These are phyloP conservation scores for Herpetomonas muscarum DNA, from an alignment of 208 protist species.

Conservation along the genomic window DNA sequence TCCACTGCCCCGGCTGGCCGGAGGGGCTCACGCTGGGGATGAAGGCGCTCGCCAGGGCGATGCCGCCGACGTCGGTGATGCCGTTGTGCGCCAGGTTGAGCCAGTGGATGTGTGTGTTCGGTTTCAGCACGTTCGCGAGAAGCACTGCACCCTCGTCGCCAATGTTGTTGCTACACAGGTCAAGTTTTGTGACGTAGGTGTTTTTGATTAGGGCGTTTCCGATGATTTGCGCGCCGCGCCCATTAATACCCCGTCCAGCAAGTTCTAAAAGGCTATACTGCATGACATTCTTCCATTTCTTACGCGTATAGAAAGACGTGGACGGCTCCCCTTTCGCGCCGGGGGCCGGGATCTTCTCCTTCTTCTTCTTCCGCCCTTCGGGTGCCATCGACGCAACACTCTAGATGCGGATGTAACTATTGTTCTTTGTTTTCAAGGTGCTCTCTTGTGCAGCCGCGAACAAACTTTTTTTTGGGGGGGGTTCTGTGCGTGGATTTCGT, in stretches of 20 bases:
- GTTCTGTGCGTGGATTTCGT: too few species aligned
- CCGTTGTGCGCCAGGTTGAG: slow-evolving; percentile 75
- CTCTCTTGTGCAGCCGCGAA: too few species aligned
- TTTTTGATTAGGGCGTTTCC: slow-evolving; percentile 66
- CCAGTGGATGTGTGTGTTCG: slow-evolving; percentile 55
- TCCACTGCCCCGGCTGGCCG: slow-evolving; percentile 85
- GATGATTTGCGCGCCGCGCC: slow-evolving; percentile 66
- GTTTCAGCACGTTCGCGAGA: slow-evolving; percentile 57
- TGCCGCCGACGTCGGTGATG: slow-evolving; percentile 80
- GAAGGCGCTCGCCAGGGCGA: slow-evolving; percentile 81
- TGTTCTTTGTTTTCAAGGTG: slow-evolving; percentile 7
- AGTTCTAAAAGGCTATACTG: slow-evolving; percentile 49
- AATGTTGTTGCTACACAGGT: slow-evolving; percentile 69
- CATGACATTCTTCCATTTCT: slow-evolving; percentile 63
- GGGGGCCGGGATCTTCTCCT: slow-evolving; percentile 74
- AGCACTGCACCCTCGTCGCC: slow-evolving; percentile 71
- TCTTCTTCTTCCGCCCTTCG: slow-evolving; percentile 34
- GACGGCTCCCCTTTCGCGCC: slow-evolving; percentile 64
- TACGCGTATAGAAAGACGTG: slow-evolving; percentile 77
- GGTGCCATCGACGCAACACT: not conserved
- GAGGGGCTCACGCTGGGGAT: slow-evolving; percentile 73
- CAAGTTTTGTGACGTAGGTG: slow-evolving; percentile 41
- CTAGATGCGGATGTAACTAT: not conserved
- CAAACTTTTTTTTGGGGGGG: too few species aligned
- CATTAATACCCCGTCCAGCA: slow-evolving; percentile 44